A percentile compares a stretch with the other conserved stretches of the same genome.
Evolutionary conservation across 1,139 yeast genomes (phyloP).

Genomic region (Geotrichum reessii): DNA sequence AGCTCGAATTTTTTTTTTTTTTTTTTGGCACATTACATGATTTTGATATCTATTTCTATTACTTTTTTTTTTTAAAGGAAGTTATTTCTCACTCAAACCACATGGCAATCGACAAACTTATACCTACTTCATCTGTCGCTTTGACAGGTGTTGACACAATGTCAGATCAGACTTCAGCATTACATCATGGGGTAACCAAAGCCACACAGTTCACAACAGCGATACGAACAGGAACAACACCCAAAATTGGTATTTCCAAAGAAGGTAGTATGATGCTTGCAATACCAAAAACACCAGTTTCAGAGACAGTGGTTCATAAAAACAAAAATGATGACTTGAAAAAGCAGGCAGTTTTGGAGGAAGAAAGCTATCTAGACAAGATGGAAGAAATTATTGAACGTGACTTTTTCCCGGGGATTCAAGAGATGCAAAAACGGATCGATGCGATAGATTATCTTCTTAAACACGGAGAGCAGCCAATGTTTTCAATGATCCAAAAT

Average conservation of each 20-base stretch:
- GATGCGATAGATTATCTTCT: conserved; percentile 17
- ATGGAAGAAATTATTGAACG: conserved; percentile 30
- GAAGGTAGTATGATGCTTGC: conserved; percentile 9
- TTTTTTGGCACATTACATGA: no score
- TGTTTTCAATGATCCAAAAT: conserved; percentile 6
- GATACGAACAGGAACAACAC: conserved; percentile 13
- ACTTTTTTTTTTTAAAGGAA: background rate
- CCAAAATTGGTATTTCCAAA: conserved; percentile 6
- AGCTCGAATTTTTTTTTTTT: no score
- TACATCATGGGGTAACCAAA: background rate
- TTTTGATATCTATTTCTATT: no score
- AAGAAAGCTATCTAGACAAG: conserved; percentile 29
- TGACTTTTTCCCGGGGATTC: conserved; percentile 31
- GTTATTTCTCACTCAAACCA: background rate
- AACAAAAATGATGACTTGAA: background rate
- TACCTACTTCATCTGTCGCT: background rate
- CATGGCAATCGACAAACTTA: background rate
- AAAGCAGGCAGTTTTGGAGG: conserved; percentile 25
- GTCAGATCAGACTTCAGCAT: background rate
- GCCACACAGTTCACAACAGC: background rate
- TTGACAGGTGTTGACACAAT: background rate
- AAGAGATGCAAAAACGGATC: conserved; percentile 10
- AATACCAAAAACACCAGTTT: conserved; percentile 11
- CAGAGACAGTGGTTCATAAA: no score
- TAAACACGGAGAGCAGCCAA: conserved; percentile 10